Conservation (phyloP, 179 eudicot species). For the Corrigiola litoralis region DNA sequence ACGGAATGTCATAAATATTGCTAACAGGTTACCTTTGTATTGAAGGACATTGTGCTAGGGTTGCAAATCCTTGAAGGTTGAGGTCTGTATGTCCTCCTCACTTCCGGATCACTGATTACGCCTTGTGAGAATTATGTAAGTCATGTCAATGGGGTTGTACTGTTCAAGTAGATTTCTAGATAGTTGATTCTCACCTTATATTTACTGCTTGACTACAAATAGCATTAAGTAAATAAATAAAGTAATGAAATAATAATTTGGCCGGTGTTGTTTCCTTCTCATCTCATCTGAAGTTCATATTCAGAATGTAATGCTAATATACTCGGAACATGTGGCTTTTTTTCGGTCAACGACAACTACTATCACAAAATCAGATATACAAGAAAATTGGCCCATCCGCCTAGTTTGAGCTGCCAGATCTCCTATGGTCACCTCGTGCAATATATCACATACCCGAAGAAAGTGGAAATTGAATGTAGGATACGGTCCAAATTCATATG, state of each 20-base stretch:
- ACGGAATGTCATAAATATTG: slow-evolving; percentile 41
- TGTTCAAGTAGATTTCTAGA: slow-evolving; percentile 14
- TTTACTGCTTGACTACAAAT: slow-evolving; percentile 11
- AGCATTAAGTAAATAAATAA: slow-evolving; percentile 24
- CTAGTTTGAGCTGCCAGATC: too few species aligned
- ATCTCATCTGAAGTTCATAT: not conserved
- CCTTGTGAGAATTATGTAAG: not conserved
- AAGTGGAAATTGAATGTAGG: too few species aligned
- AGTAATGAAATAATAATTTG: not conserved
- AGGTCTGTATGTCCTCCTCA: slow-evolving; percentile 7
- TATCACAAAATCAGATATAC: too few species aligned
- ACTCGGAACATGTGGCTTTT: too few species aligned
- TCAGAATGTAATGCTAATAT: not conserved
- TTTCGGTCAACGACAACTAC: too few species aligned
- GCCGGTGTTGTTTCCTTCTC: not conserved
- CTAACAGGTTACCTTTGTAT: not conserved
- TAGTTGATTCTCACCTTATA: slow-evolving; percentile 5
- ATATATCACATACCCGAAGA: too few species aligned
- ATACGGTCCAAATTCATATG: too few species aligned
- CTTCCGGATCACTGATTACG: slow-evolving; percentile 4
- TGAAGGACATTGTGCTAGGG: not conserved
- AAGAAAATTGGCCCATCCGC: too few species aligned
- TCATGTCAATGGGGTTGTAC: slow-evolving; percentile 9
- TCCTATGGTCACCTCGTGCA: too few species aligned
- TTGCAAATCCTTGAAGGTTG: slow-evolving; percentile 9